Evolutionary conservation across 306 rosid genomes (phyloP), one percentile per base, ranked within the genome.

Genomic region (Ormosia emarginata): DNA sequence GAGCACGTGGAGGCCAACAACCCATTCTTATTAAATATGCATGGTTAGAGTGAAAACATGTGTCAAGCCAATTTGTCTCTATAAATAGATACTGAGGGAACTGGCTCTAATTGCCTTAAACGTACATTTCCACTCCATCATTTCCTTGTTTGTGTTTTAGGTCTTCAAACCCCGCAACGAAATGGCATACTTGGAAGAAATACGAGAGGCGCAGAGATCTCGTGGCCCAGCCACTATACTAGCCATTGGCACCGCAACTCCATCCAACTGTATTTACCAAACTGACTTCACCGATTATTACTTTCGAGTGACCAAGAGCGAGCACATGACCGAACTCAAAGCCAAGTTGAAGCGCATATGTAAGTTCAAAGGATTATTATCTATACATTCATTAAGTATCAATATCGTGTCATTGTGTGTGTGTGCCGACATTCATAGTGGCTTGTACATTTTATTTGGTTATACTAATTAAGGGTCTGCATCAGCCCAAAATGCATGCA

Each of bases 221-320:
- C 43, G 7, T 53, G 76, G 81, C 53, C 67, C 81, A 15, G 88
- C 88, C 34, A 53, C 90, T 3, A 79, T 87, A 37, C 65, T 84
- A 0, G 88, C 86, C 17, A 81, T 84, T 84, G 90, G 85, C 0
- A 87, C 86, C 0, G 88, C 88, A 79, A 83, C 62, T 73, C 91
- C 87, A 10, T 0, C 47, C 36, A 78, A 78, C 30, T 83, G 74
- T 36, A 41, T 77, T 37, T 17, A 83, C 58, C 89, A 86, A 81
- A 1, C 41, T 18, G 86, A 83, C 29, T 88, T 77, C 6, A 50
- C 88, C 0, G 88, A 88, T 49, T 85, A 80, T 33, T 88, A 81
- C 76, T 86, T 88, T 11, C 65, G 77, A 62, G 71, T 81, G 4
- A 86, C 91, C 41, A 78, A 84, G 0, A 81, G 78, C 6, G 62